Base-by-base conservation (phyloP, 2,329 filamentous ascomycete species). In the Penicillium sp. region DNA sequence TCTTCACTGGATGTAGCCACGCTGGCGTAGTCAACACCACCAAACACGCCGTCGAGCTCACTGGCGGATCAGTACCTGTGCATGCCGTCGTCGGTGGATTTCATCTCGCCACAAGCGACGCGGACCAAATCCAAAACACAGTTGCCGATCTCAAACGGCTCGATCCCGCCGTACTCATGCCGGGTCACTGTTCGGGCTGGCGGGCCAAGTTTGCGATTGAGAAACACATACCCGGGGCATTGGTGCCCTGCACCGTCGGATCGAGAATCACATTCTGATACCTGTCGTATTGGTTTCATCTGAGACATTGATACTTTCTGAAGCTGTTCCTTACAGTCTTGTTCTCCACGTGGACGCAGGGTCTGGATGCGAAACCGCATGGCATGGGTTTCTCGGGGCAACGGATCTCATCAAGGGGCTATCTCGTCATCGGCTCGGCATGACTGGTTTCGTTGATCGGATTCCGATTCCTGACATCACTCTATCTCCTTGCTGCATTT, bases 161-260 rank as follows among this genome's bases (percentile, higher is more conserved):
- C 3, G 72, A 77, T 50, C 79, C 81, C 0, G 76, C 76, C 13
- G 71, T 84, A 0, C 64, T 84, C 4, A 73, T 84, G 65, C 81
- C 82, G 0, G 82, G 82, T 0, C 82, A 84, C 65, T 84, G 81
- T 61, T 80, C 81, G 0, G 82, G 82, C 6, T 85, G 81, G 81
- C 73, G 80, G 59, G 81, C 80, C 36, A 83, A 83, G 65, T 78
- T 78, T 60, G 75, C 75, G 43, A 81, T 83, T 59, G 80, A 83
- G 66, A 78, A 75, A 58, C 70, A 75, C 38, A 80, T 83, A 76
- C 78, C 79, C 0, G 81, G 81, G 2, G 70, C 71, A 3, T 62
- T 83, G 57, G 79, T 80, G 8, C 81, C 81, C 29, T 78, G 77
- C 23, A 80, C 80, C 13, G 81, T 81, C 15, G 81, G 81, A 3